phyloP scores from a whole-genome alignment of 768 basidiomycete genomes.

The Boletus coccyginus region DNA sequence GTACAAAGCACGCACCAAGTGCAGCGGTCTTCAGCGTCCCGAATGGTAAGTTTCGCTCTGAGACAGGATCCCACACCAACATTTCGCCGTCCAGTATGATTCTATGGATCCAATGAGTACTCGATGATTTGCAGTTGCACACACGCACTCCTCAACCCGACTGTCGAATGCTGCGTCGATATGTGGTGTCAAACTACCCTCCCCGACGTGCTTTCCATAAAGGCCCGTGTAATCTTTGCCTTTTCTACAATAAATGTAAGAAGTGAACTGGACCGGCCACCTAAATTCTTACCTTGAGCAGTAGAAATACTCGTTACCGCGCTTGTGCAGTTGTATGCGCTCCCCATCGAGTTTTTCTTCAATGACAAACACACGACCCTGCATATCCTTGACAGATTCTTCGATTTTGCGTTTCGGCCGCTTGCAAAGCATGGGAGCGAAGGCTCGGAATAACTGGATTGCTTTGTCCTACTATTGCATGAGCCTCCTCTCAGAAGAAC shows the following conservation, averaged over 20 bases:
- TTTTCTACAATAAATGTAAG: conserved; percentile 51
- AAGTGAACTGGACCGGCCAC: neutral
- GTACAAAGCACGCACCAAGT: conserved; percentile 48
- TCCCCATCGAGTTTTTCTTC: conserved; percentile 99
- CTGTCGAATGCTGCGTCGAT: conserved; percentile 75
- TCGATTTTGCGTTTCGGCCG: conserved; percentile 79
- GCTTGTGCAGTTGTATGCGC: conserved; percentile 92
- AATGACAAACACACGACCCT: conserved; percentile 74
- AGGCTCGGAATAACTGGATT: conserved; percentile 79
- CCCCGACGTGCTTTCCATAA: conserved; percentile 81
- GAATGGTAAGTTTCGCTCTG: conserved; percentile 86
- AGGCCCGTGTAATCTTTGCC: conserved; percentile 89
- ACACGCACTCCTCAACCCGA: conserved; percentile 74
- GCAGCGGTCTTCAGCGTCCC: conserved; percentile 94
- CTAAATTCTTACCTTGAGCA: conserved; percentile 67
- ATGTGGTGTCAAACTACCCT: conserved; percentile 85
- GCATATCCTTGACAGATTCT: conserved; percentile 84
- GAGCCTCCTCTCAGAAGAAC: neutral
- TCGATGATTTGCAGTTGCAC: neutral
- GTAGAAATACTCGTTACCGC: conserved; percentile 88
- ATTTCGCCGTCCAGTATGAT: conserved; percentile 97
- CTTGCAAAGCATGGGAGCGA: conserved; percentile 95
- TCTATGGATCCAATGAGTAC: conserved; percentile 39
- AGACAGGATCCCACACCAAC: conserved; percentile 95
- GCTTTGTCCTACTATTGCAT: conserved; percentile 65